These are phyloP conservation scores for Aspergillaceae sp. DNA, from an alignment of 2,329 filamentous ascomycete species.

Conservation along the genomic window DNA sequence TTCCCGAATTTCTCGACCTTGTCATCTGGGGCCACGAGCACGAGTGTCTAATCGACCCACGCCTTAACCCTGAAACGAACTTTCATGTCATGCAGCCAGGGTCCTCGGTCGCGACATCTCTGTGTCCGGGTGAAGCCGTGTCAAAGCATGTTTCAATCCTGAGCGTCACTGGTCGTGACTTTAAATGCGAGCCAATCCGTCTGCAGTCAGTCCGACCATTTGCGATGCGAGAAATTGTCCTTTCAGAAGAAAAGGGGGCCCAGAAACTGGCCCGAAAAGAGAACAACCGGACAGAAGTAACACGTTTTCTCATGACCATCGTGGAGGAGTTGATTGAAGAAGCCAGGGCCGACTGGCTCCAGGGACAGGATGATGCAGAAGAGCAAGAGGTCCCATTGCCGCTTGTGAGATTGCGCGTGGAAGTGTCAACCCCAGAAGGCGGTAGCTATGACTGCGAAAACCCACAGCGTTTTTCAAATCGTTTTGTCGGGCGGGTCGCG, in stretches of 20 bases:
- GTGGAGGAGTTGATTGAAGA: conserved; percentile 83
- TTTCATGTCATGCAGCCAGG: conserved; percentile 98
- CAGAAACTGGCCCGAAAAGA: conserved; percentile 69
- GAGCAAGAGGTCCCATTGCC: conserved; percentile 63
- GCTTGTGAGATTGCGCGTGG: conserved; percentile 80
- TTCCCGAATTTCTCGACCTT: conserved; percentile 84
- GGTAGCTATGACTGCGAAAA: conserved; percentile 88
- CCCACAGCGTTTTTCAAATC: conserved; percentile 88
- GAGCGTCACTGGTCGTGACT: conserved; percentile 72
- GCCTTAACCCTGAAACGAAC: conserved; percentile 71
- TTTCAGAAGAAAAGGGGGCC: conserved; percentile 68
- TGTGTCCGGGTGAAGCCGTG: conserved; percentile 81
- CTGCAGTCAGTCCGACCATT: conserved; percentile 88
- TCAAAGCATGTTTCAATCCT: conserved; percentile 85
- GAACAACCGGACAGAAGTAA: conserved; percentile 75
- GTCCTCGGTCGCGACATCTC: conserved; percentile 88
- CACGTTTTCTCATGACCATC: conserved; percentile 62
- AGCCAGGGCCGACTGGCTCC: conserved; percentile 71
- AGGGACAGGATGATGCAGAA: conserved; percentile 57
- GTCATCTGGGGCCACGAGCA: conserved; percentile 98
- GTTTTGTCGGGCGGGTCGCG: conserved; percentile 81
- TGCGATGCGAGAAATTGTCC: conserved; percentile 70
- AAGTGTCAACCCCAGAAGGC: conserved; percentile 77
- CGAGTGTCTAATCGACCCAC: conserved; percentile 83
- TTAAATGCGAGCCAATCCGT: conserved; percentile 69